These are phyloP conservation scores for Debaryomyces hansenii DNA, from an alignment of 805 yeast species.

Conservation along the genomic window DNA sequence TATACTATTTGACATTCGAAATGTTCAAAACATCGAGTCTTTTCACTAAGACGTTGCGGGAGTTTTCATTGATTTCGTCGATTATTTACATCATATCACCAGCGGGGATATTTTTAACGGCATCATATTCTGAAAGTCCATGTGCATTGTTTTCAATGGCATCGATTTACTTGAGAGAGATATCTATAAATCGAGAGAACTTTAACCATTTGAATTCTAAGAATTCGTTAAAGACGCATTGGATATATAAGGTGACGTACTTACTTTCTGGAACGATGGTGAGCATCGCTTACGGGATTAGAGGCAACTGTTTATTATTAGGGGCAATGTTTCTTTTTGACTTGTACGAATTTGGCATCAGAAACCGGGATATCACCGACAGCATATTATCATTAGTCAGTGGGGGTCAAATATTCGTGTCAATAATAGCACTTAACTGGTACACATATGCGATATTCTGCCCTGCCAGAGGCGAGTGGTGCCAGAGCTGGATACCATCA, in stretches of 20 bases:
- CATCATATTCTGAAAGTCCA: conserved; percentile 75
- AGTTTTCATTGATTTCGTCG: conserved; percentile 29
- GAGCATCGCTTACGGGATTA: conserved; percentile 56
- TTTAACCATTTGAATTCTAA: conserved; percentile 13
- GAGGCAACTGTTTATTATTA: conserved; percentile 75
- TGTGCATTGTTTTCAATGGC: conserved; percentile 60
- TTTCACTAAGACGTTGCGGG: conserved; percentile 11
- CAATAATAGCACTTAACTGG: conserved; percentile 48
- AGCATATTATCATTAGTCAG: conserved; percentile 41
- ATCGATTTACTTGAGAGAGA: conserved; percentile 55
- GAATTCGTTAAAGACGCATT: conserved; percentile 14
- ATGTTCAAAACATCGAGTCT: conserved; percentile 23
- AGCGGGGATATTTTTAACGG: conserved; percentile 74
- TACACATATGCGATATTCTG: conserved; percentile 63
- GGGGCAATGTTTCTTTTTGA: conserved; percentile 71
- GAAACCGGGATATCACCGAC: conserved; percentile 15
- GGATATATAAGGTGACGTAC: conserved; percentile 23
- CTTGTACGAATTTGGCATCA: conserved; percentile 25
- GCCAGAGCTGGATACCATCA: conserved; percentile 54
- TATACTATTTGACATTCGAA: conserved; percentile 50
- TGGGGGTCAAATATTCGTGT: conserved; percentile 54
- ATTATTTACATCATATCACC: conserved; percentile 63
- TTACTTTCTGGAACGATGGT: conserved; percentile 54
- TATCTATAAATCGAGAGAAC: conserved; percentile 21
- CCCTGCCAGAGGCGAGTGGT: conserved; percentile 78